A percentile compares a stretch with the other conserved stretches of the same genome.
Evolutionary conservation across 2,329 filamentous ascomycete genomes (phyloP).

Genomic region (Alternaria consortialis): DNA sequence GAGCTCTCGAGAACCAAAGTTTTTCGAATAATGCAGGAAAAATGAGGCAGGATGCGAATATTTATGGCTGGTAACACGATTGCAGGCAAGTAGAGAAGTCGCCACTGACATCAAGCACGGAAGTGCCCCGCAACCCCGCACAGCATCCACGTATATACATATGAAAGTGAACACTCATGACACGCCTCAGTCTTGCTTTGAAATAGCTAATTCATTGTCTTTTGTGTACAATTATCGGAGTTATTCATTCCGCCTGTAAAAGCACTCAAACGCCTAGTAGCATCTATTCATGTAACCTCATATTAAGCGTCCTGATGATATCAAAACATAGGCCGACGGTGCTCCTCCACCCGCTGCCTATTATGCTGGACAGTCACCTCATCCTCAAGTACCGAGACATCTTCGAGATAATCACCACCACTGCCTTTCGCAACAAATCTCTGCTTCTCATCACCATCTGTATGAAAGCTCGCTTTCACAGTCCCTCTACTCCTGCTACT

Average conservation of each 20-base stretch:
- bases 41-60: neutral
- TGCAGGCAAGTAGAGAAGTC: neutral
- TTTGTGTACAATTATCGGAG: neutral
- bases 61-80: neutral
- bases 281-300: no score
- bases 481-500: neutral
- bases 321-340: no score
- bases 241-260: neutral
- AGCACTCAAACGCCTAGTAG: neutral
- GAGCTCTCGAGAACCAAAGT: no score
- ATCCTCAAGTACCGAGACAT: neutral
- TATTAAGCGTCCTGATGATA: no score
- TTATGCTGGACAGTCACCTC: neutral
- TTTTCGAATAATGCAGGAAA: neutral
- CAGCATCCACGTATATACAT: neutral
- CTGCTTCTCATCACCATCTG: neutral
- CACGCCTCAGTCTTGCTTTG: neutral
- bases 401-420: neutral
- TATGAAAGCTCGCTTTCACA: neutral
- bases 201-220: neutral
- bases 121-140: conserved; percentile 3
- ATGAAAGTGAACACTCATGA: neutral
- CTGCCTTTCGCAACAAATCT: neutral
- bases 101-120: neutral
- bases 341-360: no score